phyloP scores from a whole-genome alignment of 768 basidiomycete genomes.

The Calvatia gigantea region DNA sequence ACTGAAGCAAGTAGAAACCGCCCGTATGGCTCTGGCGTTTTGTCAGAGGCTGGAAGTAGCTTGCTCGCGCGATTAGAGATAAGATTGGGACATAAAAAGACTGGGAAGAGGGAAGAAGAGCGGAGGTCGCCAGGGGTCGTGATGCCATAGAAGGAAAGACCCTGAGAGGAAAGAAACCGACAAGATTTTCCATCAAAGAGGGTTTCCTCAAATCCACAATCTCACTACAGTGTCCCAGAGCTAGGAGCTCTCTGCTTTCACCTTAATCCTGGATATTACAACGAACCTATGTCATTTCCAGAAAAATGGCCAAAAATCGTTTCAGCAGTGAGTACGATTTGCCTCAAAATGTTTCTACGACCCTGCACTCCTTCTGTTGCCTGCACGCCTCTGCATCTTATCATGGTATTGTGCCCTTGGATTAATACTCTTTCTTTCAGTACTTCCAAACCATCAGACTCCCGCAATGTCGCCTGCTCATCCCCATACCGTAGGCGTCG shows the following conservation, averaged over 20 bases:
- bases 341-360: background rate
- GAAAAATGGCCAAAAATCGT: conserved; percentile 41
- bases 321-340: conserved; percentile 30
- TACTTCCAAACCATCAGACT: conserved; percentile 45
- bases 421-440: conserved; percentile 20
- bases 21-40: background rate
- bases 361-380: conserved; percentile 3
- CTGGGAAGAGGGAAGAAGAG: background rate
- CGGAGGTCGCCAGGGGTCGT: conserved; percentile 10
- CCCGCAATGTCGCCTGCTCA: conserved; percentile 66
- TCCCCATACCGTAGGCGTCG: conserved; percentile 59
- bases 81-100: background rate
- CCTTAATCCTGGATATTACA: conserved; percentile 39
- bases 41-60: background rate
- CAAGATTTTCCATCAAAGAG: conserved; percentile 19
- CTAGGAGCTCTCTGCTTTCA: conserved; percentile 13
- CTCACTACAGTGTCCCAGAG: conserved; percentile 13
- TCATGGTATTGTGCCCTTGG: background rate
- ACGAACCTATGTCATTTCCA: conserved; percentile 40
- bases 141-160: conserved; percentile 12
- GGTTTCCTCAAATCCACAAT: conserved; percentile 13
- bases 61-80: conserved; percentile 1
- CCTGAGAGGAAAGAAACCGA: conserved; percentile 13
- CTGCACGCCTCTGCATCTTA: conserved; percentile 7
- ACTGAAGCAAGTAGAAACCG: background rate